Percentiles rank a stretch among this genome's conserved stretches.
Conservation (phyloP, 208 protist genomes). For the Leishmania amazonensis region DNA sequence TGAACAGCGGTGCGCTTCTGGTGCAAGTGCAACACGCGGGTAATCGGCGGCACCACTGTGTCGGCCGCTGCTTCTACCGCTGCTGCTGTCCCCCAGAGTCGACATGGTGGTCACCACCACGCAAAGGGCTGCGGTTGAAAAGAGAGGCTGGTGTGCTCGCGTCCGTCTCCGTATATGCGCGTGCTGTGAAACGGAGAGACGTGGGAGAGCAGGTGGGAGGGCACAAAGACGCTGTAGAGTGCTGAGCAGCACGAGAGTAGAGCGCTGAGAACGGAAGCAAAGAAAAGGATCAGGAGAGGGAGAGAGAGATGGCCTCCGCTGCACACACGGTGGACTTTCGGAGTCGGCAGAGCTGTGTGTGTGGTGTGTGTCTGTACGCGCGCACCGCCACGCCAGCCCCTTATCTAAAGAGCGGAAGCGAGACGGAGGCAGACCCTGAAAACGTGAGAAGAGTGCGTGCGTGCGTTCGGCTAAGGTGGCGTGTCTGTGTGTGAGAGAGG, state of each 20-base stretch:
- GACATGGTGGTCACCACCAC: background rate
- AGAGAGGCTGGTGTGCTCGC: background rate
- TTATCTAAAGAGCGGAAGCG: background rate
- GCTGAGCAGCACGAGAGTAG: conserved; percentile 5
- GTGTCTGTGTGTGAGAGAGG: background rate
- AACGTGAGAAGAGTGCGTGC: background rate
- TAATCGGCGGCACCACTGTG: background rate
- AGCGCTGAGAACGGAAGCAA: background rate
- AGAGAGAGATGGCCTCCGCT: background rate
- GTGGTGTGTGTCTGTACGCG: too few species aligned
- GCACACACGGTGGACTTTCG: background rate
- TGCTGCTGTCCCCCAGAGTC: background rate
- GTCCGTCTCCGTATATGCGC: background rate
- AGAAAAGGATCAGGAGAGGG: conserved; percentile 11
- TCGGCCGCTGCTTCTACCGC: conserved; percentile 1
- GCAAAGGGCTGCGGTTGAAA: background rate
- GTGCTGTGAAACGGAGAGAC: background rate
- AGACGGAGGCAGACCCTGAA: background rate
- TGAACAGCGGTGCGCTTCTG: background rate
- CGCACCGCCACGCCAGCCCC: background rate
- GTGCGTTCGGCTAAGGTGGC: background rate
- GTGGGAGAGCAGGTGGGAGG: background rate
- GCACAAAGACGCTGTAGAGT: background rate
- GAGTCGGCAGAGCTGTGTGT: too few species aligned
- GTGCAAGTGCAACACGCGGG: background rate